Percentiles rank a stretch among this genome's conserved stretches.
Conservation (phyloP, 805 yeast genomes). For the Deakozyma indianensis region DNA sequence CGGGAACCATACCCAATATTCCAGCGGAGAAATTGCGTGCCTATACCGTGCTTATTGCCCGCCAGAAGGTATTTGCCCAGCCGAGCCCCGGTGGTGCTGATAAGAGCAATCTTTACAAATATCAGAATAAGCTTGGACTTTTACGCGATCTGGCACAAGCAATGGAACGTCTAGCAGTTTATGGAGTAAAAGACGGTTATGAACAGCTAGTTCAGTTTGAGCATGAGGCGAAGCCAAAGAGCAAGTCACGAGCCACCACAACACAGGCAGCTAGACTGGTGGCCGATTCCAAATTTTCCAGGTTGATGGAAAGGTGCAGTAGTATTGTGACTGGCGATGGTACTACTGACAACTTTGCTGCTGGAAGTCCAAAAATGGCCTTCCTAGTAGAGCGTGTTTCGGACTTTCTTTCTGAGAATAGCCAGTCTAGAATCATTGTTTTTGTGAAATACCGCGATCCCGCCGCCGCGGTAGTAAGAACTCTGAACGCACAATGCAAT, state of each 20-base stretch:
- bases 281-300: conserved; percentile 31
- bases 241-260: too few species aligned
- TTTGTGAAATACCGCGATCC: conserved; percentile 85
- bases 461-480: conserved; percentile 72
- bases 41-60: background rate
- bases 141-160: conserved; percentile 48
- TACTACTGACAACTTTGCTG: conserved; percentile 11
- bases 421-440: conserved; percentile 55
- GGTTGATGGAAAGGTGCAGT: conserved; percentile 32
- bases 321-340: conserved; percentile 27
- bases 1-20: conserved; percentile 23
- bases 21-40: conserved; percentile 34
- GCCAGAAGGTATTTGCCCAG: background rate
- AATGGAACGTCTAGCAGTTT: conserved; percentile 41
- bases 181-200: conserved; percentile 71
- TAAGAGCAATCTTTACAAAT: too few species aligned
- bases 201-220: conserved; percentile 42
- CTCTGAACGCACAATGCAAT: conserved; percentile 24
- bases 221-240: conserved; percentile 16
- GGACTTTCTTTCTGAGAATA: conserved; percentile 33
- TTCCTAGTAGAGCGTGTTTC: conserved; percentile 41
- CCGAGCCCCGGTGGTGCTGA: too few species aligned
- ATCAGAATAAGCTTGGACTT: conserved; percentile 56
- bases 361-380: conserved; percentile 69
- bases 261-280: too few species aligned